Evolutionary conservation across 1,284 basidiomycete genomes (phyloP), one percentile per base, ranked within the genome.

Genomic region (Melampsora americana): DNA sequence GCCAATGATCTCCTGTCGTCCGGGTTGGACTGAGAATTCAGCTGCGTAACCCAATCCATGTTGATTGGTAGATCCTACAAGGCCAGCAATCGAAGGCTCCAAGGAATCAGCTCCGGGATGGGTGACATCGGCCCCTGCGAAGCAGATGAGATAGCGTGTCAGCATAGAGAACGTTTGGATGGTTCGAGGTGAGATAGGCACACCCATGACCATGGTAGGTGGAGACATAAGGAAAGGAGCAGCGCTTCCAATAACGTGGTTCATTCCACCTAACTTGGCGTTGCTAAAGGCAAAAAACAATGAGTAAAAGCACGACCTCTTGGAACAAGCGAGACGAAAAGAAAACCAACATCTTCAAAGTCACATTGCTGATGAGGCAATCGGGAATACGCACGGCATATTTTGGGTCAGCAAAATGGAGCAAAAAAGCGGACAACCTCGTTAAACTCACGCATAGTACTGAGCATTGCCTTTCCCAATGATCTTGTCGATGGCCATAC

Each of bases 31-130:
- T 16, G 85, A 82, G 44, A 86, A 79, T 60, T 83, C 81, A 16
- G 83, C 80, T 20, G 79, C 78, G 80, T 84, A 85, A 35, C 78
- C 77, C 64, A 79, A 79, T 64, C 84, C 83, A 26, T 82, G 79
- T 18, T 83, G 83, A 74, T 84, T 81, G 74, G 81, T 79, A 2
- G 83, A 82, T 3, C 83, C 83, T 5, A 86, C 84, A 12, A 84
- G 82, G 18, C 84, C 85, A 2, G 85, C 85, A 68, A 86, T 85
- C 1, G 84, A 85, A 0, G 85, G 83, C 3, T 87, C 80, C 60
- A 84, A 79, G 3, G 64, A 60, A 53, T 76, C 73, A 5, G 39
- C 53, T 48, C 66, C 73, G 50, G 73, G 73, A 32, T 76, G 73
- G 9, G 73, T 76, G 7, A 76, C 73, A 69, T 76, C 73, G 28